Conservation (phyloP, 257 asterid species). For the Euphrasia confusa region DNA sequence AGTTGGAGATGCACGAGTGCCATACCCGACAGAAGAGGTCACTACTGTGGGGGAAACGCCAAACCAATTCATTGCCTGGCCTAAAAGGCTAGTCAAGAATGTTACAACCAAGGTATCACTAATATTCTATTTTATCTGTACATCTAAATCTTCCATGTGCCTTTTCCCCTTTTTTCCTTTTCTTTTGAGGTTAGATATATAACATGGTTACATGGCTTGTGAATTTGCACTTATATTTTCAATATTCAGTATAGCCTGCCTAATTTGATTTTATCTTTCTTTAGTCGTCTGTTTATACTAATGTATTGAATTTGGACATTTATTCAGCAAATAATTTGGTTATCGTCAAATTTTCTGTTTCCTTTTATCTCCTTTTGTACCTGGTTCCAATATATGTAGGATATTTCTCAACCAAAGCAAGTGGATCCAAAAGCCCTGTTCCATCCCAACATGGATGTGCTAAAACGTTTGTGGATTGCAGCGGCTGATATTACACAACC, state of each 20-base stretch:
- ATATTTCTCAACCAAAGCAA: background rate
- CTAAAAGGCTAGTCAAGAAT: background rate
- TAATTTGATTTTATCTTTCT: too few relatives aligned
- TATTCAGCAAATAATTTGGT: too few relatives aligned
- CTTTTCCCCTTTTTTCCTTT: too few relatives aligned
- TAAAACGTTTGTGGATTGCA: background rate
- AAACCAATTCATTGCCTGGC: slow-evolving; percentile 4
- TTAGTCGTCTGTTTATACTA: too few relatives aligned
- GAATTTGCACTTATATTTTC: background rate
- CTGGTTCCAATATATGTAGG: background rate
- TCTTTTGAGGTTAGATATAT: too few relatives aligned
- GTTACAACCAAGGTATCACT: background rate
- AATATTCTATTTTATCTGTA: background rate
- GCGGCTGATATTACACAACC: background rate
- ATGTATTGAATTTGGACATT: background rate
- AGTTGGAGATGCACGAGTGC: slow-evolving; percentile 6
- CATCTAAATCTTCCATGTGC: too few relatives aligned
- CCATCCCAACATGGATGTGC: background rate
- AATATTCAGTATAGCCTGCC: background rate
- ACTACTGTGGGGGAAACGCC: slow-evolving; percentile 2
- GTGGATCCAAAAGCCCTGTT: background rate
- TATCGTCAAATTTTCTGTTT: too few relatives aligned
- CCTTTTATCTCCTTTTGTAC: too few relatives aligned
- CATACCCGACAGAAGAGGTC: background rate
- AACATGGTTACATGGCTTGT: background rate